Percentiles rank a stretch among this genome's conserved stretches.
Evolutionary conservation across 306 rosid species (phyloP).

Genomic region (Alnus rubra): DNA sequence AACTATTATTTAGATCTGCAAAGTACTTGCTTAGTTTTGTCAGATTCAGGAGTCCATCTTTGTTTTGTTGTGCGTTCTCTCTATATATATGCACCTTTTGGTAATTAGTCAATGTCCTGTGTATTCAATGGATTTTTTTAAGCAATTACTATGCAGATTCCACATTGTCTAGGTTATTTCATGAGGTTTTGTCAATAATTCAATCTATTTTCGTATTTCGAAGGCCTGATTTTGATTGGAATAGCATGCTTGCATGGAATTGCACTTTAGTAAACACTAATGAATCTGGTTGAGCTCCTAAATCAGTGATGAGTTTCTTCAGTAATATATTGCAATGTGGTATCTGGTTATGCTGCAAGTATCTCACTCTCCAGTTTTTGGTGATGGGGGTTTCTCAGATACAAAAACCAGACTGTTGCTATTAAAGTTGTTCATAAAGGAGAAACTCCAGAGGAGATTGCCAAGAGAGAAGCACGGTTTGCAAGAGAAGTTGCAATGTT

Average conservation of each 20-base stretch:
- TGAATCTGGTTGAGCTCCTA: constrained; percentile 23
- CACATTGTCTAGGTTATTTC: background rate
- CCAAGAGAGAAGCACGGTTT: constrained; percentile 73
- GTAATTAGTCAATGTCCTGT: too few species aligned
- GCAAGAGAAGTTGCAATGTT: constrained; percentile 93
- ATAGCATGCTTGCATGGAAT: background rate
- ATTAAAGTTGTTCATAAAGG: constrained; percentile 80
- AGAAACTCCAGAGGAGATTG: constrained; percentile 71
- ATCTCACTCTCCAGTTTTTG: constrained; percentile 20
- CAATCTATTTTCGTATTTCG: constrained; percentile 10
- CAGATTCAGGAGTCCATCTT: background rate
- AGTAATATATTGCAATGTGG: constrained; percentile 9
- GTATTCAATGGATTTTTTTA: background rate
- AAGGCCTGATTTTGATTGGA: background rate
- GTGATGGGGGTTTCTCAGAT: constrained; percentile 49
- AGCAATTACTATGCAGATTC: background rate
- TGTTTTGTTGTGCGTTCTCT: background rate
- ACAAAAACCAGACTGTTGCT: constrained; percentile 84
- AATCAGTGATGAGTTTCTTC: constrained; percentile 15
- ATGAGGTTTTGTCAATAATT: constrained; percentile 10
- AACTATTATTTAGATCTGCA: constrained; percentile 13
- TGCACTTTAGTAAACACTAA: constrained; percentile 11
- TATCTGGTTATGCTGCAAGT: constrained; percentile 19
- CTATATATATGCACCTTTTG: background rate
- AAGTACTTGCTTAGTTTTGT: constrained; percentile 9